These are phyloP conservation scores for Sphaerosporella brunnea DNA, from an alignment of 495 filamentous ascomycete species.

Conservation along the genomic window DNA sequence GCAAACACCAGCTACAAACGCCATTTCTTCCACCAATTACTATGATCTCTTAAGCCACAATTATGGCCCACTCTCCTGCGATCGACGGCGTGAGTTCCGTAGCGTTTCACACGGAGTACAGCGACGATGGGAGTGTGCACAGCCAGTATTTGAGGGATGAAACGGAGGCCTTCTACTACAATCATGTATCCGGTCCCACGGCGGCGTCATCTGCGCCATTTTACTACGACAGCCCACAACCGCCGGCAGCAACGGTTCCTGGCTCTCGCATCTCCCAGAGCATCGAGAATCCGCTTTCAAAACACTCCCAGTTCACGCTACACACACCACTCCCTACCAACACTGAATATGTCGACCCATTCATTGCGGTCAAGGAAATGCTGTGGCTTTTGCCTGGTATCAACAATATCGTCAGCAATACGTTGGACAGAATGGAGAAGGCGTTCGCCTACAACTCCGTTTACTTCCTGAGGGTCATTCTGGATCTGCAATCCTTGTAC, in stretches of 20 bases:
- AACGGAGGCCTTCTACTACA: neutral
- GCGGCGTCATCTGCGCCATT: neutral
- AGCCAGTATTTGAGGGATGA: neutral
- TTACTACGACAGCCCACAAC: neutral
- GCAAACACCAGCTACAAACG: neutral
- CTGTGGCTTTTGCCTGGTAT: slow-evolving; percentile 23
- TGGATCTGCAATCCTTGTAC: slow-evolving; percentile 24
- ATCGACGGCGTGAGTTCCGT: neutral
- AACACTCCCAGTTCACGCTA: slow-evolving; percentile 1
- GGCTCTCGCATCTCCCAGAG: neutral
- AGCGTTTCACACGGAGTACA: neutral
- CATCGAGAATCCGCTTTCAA: neutral
- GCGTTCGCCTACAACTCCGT: slow-evolving; percentile 26
- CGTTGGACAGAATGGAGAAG: slow-evolving; percentile 23
- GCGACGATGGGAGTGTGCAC: neutral
- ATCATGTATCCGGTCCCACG: neutral
- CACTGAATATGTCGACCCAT: slow-evolving; percentile 15
- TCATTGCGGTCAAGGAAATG: slow-evolving; percentile 17
- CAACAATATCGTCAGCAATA: slow-evolving; percentile 18
- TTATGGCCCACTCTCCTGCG: neutral
- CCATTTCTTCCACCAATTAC: neutral
- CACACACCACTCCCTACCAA: neutral
- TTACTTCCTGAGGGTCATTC: slow-evolving; percentile 24
- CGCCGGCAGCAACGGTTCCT: too few species aligned
- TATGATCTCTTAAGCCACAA: neutral